These are phyloP conservation scores for Mycena metata DNA, from an alignment of 768 basidiomycete species.

Conservation along the genomic window DNA sequence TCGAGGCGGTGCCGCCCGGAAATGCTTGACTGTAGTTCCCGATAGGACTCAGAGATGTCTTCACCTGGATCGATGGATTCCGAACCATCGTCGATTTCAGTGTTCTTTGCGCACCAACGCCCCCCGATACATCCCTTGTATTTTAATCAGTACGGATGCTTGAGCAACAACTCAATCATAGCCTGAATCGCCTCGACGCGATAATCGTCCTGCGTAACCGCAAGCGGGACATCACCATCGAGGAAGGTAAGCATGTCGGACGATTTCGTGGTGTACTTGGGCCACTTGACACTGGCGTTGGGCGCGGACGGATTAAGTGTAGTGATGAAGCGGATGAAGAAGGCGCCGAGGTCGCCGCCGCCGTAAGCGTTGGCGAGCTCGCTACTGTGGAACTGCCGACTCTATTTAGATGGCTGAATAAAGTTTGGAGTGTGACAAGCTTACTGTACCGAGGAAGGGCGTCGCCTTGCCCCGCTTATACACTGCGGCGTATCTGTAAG, in stretches of 20 bases:
- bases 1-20: too few species aligned
- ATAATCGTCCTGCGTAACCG: constrained; percentile 40
- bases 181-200: constrained; percentile 36
- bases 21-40: too few species aligned
- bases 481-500: constrained; percentile 6
- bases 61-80: too few species aligned
- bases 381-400: constrained; percentile 13
- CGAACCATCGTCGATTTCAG: too few species aligned
- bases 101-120: too few species aligned
- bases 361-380: constrained; percentile 24
- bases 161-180: constrained; percentile 22
- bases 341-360: constrained; percentile 38
- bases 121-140: neutral
- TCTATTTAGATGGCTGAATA: neutral
- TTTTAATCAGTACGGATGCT: constrained; percentile 28
- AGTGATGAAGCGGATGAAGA: constrained; percentile 44
- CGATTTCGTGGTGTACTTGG: constrained; percentile 33
- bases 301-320: constrained; percentile 40
- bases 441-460: constrained; percentile 22
- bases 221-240: constrained; percentile 34
- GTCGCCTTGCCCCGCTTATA: constrained; percentile 25
- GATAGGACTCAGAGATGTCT: too few species aligned
- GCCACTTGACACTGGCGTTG: constrained; percentile 41
- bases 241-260: constrained; percentile 40
- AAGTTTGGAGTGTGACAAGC: neutral